Evolutionary conservation across 2,329 filamentous ascomycete species (phyloP), one percentile per base, ranked within the genome.

Genomic region (Sporothrix pseudoabietina): DNA sequence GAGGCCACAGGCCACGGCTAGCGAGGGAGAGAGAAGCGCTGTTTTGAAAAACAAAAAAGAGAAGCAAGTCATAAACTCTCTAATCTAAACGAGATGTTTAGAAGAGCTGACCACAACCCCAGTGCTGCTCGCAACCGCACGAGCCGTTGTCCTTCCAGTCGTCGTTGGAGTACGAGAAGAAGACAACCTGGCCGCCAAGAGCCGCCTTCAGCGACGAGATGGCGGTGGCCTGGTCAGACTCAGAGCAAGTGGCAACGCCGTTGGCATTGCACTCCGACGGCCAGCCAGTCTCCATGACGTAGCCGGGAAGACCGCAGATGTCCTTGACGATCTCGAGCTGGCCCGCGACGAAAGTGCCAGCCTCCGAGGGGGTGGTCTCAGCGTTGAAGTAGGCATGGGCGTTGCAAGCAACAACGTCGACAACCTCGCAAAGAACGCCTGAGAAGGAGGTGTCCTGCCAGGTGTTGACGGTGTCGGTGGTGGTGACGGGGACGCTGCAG

Each of bases 361-460:
- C 94, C 69, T 87, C 79, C 4, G 83, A 79, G 75, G 94, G 88
- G 32, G 83, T 80, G 76, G 91, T 87, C 74, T 87, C 84, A 63
- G 89, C 80, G 86, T 97, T 97, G 91, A 98, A 98, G 91, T 92
- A 98, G 77, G 94, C 90, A 85, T 98, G 94, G 79, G 97, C 90
- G 87, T 98, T 97, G 83, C 89, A 90, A 82, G 91, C 92, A 52
- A 93, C 87, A 75, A 97, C 85, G 80, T 97, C 94, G 74, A 98
- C 86, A 78, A 86, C 87, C 49, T 79, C 78, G 87, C 95, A 98
- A 75, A 98, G 87, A 68, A 82, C 82, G 44, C 80, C 78, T 72
- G 86, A 76, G 74, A 87, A 87, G 76, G 91, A 86, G 71, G 84
- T 77, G 80, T 90, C 84, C 83, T 93, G 84, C 89, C 94, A 94